These are phyloP conservation scores for Rhizopus sp. DNA, from an alignment of 371 early-diverging fungal genomes.

Conservation along the genomic window DNA sequence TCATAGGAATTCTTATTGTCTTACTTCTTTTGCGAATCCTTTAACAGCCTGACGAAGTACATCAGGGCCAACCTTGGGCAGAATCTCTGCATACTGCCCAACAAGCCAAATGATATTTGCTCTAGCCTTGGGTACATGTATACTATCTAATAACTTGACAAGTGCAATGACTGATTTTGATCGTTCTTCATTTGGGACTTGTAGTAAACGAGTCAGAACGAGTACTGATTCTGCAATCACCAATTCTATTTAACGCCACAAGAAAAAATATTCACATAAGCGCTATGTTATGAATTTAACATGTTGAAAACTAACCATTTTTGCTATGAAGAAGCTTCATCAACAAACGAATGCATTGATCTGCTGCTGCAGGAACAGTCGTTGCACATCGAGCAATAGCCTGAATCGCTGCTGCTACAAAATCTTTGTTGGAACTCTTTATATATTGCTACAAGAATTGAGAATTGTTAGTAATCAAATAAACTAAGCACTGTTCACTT, in stretches of 20 bases:
- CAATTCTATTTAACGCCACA: slow-evolving; percentile 53
- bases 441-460: slow-evolving; percentile 63
- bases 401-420: slow-evolving; percentile 73
- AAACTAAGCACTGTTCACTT: too few relatives aligned
- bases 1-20: not conserved
- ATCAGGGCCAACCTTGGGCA: slow-evolving; percentile 76
- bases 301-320: slow-evolving; percentile 56
- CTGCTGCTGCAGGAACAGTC: slow-evolving; percentile 62
- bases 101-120: slow-evolving; percentile 87
- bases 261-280: too few relatives aligned
- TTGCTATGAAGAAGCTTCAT: slow-evolving; percentile 70
- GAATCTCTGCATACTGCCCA: slow-evolving; percentile 70
- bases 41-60: slow-evolving; percentile 78
- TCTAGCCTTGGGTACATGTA: slow-evolving; percentile 66
- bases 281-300: not conserved
- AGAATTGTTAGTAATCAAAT: not conserved
- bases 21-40: slow-evolving; percentile 70
- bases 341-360: slow-evolving; percentile 59
- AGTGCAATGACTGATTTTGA: slow-evolving; percentile 63
- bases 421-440: slow-evolving; percentile 68
- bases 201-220: slow-evolving; percentile 73
- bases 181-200: slow-evolving; percentile 54
- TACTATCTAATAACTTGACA: slow-evolving; percentile 65
- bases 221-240: slow-evolving; percentile 81
- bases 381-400: slow-evolving; percentile 73